phyloP scores from a whole-genome alignment of 2,329 filamentous ascomycete species.

The Harringtonia lauricola region DNA sequence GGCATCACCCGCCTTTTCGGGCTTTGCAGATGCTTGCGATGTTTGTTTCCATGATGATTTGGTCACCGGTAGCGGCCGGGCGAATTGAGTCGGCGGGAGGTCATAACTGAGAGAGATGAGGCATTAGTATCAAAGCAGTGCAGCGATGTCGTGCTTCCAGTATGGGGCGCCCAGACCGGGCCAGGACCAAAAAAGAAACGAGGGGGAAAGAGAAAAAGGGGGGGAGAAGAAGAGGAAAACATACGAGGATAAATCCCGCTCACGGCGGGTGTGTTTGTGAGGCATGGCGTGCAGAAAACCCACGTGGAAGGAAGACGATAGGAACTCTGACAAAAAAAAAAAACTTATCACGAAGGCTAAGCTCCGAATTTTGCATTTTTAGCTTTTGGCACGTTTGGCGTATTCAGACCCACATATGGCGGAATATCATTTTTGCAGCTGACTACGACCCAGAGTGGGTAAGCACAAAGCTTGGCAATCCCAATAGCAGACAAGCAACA shows the following conservation, averaged over 20 bases:
- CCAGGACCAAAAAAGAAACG: no score
- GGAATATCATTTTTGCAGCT: background rate
- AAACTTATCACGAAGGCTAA: background rate
- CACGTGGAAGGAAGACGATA: no score
- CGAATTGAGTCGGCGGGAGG: constrained; percentile 36
- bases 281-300: no score
- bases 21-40: background rate
- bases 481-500: background rate
- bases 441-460: background rate
- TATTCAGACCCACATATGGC: background rate
- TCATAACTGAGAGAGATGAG: constrained; percentile 32
- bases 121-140: no score
- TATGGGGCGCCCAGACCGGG: no score
- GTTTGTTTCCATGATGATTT: constrained; percentile 16
- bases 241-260: constrained; percentile 42
- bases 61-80: constrained; percentile 37
- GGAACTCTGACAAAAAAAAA: no score
- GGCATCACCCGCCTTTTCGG: constrained; percentile 12
- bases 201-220: background rate
- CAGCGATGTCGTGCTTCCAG: background rate
- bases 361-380: background rate
- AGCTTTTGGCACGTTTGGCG: background rate
- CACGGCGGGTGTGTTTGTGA: constrained; percentile 72
- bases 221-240: background rate
- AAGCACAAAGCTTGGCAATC: background rate